Percentiles rank a stretch among this genome's conserved stretches.
Evolutionary conservation across 306 rosid genomes (phyloP).

Genomic region (Cucumis sativus): DNA sequence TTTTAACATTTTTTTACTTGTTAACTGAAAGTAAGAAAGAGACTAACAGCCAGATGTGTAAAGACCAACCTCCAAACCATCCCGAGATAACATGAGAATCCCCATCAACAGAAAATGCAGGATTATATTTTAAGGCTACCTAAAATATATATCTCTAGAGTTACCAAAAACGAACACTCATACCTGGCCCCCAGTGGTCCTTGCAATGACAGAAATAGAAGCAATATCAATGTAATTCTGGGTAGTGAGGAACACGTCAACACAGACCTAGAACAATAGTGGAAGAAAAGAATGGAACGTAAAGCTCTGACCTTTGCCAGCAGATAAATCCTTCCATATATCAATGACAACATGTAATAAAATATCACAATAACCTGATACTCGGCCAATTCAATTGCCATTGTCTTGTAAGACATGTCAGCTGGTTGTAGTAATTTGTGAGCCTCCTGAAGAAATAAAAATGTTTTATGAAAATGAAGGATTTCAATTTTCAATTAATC

Average conservation of each 20-base stretch:
- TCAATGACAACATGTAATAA: slow-evolving; percentile 4
- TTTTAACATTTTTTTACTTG: background rate
- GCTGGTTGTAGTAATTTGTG: slow-evolving; percentile 90
- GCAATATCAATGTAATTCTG: slow-evolving; percentile 82
- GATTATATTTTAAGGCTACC: background rate
- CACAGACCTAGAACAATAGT: slow-evolving; percentile 64
- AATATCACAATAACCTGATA: slow-evolving; percentile 52
- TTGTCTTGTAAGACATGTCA: slow-evolving; percentile 70
- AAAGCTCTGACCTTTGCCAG: slow-evolving; percentile 6
- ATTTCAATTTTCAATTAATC: background rate
- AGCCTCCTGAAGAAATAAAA: slow-evolving; percentile 54
- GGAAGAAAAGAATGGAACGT: slow-evolving; percentile 13
- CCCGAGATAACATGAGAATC: background rate
- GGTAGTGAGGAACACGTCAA: slow-evolving; percentile 78
- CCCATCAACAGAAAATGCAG: background rate
- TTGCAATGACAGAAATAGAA: slow-evolving; percentile 73
- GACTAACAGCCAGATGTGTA: background rate
- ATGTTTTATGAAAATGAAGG: background rate
- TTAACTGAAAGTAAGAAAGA: background rate
- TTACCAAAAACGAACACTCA: background rate
- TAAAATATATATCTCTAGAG: background rate
- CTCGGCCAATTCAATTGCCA: slow-evolving; percentile 92
- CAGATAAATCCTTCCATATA: slow-evolving; percentile 3
- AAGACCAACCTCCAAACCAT: background rate
- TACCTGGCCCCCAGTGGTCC: slow-evolving; percentile 99